A percentile compares a stretch with the other conserved stretches of the same genome.
Conservation (phyloP, 805 yeast species). For the Maudiozyma serrabonitensis region DNA sequence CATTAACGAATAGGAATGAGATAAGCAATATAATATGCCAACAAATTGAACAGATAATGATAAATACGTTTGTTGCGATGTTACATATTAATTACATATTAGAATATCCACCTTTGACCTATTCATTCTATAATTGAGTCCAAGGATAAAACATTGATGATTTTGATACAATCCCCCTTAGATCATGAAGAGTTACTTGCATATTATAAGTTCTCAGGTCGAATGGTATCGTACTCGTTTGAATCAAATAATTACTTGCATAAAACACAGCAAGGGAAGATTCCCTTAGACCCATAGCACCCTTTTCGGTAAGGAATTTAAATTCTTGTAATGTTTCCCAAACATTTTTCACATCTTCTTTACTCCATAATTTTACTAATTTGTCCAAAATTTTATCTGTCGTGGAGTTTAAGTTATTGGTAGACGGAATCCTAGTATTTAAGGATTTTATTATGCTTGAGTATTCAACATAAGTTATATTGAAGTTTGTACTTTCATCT, state of each 20-base stretch:
- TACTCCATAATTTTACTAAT: constrained; percentile 46
- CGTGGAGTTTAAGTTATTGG: constrained; percentile 17
- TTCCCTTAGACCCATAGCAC: constrained; percentile 34
- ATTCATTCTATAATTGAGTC: constrained; percentile 21
- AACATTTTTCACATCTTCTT: constrained; percentile 49
- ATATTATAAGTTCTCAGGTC: constrained; percentile 43
- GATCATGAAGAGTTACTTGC: constrained; percentile 44
- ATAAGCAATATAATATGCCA: too few relatives aligned
- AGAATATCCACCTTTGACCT: background rate
- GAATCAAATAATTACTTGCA: constrained; percentile 33
- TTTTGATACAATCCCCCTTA: constrained; percentile 29
- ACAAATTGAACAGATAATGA: too few relatives aligned
- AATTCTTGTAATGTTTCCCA: constrained; percentile 64
- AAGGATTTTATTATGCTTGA: constrained; percentile 38
- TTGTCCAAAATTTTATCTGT: constrained; percentile 29
- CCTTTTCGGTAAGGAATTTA: constrained; percentile 43
- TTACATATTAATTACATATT: background rate
- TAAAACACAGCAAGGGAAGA: constrained; percentile 33
- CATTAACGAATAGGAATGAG: too few relatives aligned
- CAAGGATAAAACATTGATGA: constrained; percentile 26
- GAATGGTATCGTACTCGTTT: constrained; percentile 26
- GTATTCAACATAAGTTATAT: constrained; percentile 71
- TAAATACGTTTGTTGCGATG: too few relatives aligned
- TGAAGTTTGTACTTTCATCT: constrained; percentile 57
- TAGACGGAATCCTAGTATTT: constrained; percentile 32